Evolutionary conservation across 2,329 filamentous ascomycete genomes (phyloP), one percentile per base, ranked within the genome.

Genomic region (Plenodomus lindquistii): DNA sequence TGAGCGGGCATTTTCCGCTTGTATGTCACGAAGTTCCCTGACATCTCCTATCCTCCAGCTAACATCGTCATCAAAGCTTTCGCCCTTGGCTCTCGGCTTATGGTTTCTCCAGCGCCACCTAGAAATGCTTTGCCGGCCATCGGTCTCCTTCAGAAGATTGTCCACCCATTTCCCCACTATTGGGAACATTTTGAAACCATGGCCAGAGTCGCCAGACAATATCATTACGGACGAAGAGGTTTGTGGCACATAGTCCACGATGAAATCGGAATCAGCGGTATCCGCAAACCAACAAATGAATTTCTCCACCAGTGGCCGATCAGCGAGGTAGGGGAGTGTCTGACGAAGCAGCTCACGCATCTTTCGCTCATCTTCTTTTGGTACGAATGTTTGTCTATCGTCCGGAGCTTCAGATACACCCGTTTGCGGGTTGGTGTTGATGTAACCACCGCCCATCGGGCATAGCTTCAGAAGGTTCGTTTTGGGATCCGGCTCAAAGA

Each of bases 281-380:
- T 87, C 84, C 0, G 82, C 81, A 50, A 83, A 83, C 84, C 84
- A 86, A 60, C 84, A 86, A n/a, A 86, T 66, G 1, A 75, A 76
- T 58, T 78, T 77, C 22, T 78, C 72, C 2, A 85, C 77, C n/a
- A 86, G 71, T 0, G 82, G 82, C 2, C 83, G 64, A 15, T 83
- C 75, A 0, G 78, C 77, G 17, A 85, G 72, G 36, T 69, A 70
- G 0, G 82, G 82, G 0, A 85, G 70, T 0, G 80, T 80, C 42
- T 84, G 74, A 7, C 63, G 56, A 2, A 85, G 70, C 27, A 85
- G 65, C 27, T 73, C 67, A 7, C 81, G 75, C 37, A 85, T 69
- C 57, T 78, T 77, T 18, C 56, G 56, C 62, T 85, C 82, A 48
- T 85, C 83, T 7, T 75, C 70, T 0, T 67, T 62, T 0, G 83